Conservation (phyloP, 176 grass and related monocot genomes). For the Aegilops sharonensis region DNA sequence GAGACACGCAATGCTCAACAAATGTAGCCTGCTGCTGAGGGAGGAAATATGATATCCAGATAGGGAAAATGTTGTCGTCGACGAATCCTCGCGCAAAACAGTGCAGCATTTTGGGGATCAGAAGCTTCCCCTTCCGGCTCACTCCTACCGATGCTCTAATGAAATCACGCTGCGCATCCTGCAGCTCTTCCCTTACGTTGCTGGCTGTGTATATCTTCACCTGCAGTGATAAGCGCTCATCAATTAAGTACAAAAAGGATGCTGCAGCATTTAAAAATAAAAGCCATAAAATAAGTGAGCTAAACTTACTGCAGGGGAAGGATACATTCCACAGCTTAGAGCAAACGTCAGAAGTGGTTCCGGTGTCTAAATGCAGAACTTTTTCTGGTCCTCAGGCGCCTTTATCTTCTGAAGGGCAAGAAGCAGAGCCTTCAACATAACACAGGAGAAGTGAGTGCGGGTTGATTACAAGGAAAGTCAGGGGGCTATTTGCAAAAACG, state of each 20-base stretch:
- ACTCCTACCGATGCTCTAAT: slow-evolving; percentile 85
- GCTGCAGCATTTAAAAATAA: neutral
- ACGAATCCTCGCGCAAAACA: slow-evolving; percentile 81
- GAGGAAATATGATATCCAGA: slow-evolving; percentile 83
- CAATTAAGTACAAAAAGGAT: neutral
- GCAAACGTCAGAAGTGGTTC: slow-evolving; percentile 85
- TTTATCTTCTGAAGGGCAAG: slow-evolving; percentile 91
- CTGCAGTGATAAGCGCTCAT: slow-evolving; percentile 29
- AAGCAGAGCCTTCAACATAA: slow-evolving; percentile 62
- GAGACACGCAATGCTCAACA: slow-evolving; percentile 77
- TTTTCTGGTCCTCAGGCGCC: slow-evolving; percentile 80
- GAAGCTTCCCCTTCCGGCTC: slow-evolving; percentile 80
- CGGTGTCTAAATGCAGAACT: slow-evolving; percentile 59
- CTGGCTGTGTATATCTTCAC: slow-evolving; percentile 75
- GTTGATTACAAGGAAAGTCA: too few species aligned
- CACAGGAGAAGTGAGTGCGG: neutral
- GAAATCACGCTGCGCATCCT: slow-evolving; percentile 73
- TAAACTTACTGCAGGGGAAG: slow-evolving; percentile 68
- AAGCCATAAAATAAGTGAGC: neutral
- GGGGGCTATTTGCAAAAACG: too few species aligned
- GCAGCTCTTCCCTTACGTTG: slow-evolving; percentile 85
- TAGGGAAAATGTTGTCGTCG: slow-evolving; percentile 69
- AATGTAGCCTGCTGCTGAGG: slow-evolving; percentile 79
- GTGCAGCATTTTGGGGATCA: slow-evolving; percentile 82
- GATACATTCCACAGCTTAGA: slow-evolving; percentile 48